Conservation (phyloP, 2,329 filamentous ascomycete genomes). For the Ramularia endophylla region DNA sequence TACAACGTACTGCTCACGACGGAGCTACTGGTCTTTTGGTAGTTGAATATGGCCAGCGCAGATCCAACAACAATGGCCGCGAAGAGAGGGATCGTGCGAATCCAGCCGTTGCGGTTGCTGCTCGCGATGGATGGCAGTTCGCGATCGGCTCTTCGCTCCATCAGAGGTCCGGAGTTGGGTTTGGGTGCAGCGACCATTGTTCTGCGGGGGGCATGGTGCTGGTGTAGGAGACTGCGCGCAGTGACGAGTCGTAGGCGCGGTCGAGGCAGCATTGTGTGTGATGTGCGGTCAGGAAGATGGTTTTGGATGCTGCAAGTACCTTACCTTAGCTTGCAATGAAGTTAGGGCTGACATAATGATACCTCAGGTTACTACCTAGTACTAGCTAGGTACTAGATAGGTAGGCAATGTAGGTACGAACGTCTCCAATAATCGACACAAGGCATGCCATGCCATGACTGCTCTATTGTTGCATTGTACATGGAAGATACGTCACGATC, state of each 20-base stretch:
- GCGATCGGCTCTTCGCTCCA: slow-evolving; percentile 48
- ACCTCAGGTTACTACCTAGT: too few relatives aligned
- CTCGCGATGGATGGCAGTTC: slow-evolving; percentile 43
- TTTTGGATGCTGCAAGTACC: slow-evolving; percentile 4
- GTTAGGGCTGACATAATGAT: not conserved
- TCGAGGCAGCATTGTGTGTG: slow-evolving; percentile 23
- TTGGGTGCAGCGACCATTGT: slow-evolving; percentile 47
- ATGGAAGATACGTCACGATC: too few relatives aligned
- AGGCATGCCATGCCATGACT: too few relatives aligned
- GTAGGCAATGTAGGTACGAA: too few relatives aligned
- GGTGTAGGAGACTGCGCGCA: slow-evolving; percentile 6
- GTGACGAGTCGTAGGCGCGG: slow-evolving; percentile 14
- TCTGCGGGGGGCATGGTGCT: slow-evolving; percentile 25
- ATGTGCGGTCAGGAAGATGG: slow-evolving; percentile 2
- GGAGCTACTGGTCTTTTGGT: slow-evolving; percentile 88
- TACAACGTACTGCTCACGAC: slow-evolving; percentile 81
- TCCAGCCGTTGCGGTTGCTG: slow-evolving; percentile 25
- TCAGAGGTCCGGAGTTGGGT: slow-evolving; percentile 46
- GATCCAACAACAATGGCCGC: slow-evolving; percentile 62
- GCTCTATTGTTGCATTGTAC: too few relatives aligned
- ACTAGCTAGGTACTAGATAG: too few relatives aligned
- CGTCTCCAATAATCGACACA: too few relatives aligned
- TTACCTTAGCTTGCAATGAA: too few relatives aligned
- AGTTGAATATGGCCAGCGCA: slow-evolving; percentile 93
- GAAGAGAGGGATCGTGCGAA: slow-evolving; percentile 75